These are phyloP conservation scores for Artemisia tridentata DNA, from an alignment of 129 eudicot genomes.

Conservation along the genomic window DNA sequence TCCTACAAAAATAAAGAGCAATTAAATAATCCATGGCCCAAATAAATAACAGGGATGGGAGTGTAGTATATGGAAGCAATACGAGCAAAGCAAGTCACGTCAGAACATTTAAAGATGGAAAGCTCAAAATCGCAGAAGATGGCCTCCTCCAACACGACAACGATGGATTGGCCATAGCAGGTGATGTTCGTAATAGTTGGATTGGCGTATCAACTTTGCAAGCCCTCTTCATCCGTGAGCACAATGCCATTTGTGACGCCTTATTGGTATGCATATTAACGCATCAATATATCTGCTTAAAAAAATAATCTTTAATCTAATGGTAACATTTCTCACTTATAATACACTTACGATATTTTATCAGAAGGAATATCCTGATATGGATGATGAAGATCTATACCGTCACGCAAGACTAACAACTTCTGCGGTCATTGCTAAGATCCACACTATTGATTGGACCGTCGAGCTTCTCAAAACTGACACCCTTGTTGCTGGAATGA, in stretches of 20 bases:
- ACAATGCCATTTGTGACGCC: constrained; percentile 50
- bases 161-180: constrained; percentile 35
- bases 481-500: constrained; percentile 51
- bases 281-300: neutral
- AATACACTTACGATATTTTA: neutral
- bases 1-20: neutral
- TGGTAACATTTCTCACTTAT: neutral
- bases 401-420: constrained; percentile 52
- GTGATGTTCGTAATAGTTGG: constrained; percentile 53
- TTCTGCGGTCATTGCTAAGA: constrained; percentile 54
- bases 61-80: constrained; percentile 45
- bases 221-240: constrained; percentile 49
- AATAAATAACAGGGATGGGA: constrained; percentile 43
- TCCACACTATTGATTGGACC: constrained; percentile 67
- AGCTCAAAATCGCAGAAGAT: constrained; percentile 41
- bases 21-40: too few relatives aligned
- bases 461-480: constrained; percentile 55
- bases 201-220: constrained; percentile 48
- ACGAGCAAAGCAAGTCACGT: constrained; percentile 14
- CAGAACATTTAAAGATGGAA: constrained; percentile 51
- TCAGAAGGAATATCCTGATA: constrained; percentile 35
- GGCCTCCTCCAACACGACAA: constrained; percentile 45
- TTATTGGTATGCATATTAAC: constrained; percentile 27
- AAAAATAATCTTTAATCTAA: neutral
- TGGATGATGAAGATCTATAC: constrained; percentile 43